Base-by-base conservation (phyloP, 139 green algal species). In the Tetradesmus lagerheimii region DNA sequence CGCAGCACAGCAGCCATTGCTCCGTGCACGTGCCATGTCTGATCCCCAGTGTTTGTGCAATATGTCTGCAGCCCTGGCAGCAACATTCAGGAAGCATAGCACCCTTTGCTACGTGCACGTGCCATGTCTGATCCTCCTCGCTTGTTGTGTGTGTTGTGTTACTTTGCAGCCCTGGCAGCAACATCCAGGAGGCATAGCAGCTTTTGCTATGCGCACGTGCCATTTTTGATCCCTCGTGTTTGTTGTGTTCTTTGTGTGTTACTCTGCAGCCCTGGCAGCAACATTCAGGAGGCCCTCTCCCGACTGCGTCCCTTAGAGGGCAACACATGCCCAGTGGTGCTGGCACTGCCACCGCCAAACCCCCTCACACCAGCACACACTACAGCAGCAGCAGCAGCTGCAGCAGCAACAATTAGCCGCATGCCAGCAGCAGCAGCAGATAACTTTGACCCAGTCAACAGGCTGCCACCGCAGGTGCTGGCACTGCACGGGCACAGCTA, bases 331-430 rank as follows among this genome's bases (percentile, higher is more conserved):
- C 81, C 81, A 16, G 53, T 87, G 0, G 37, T 50, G 25, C 81
- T 87, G 11, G 34, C 47, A 53, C 35, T 57, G 4, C 81, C 81
- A 29, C 34, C 81, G 3, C 50, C 50, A 11, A 18, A 77, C 34
- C 50, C 81, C 27, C 20, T 27, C 35, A 77, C 81, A 4, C 50
- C 81, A 4, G 53, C 81, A 25, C 23, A 25, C 53, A 53, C 81
- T 57, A 53, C 81, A 35, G 53, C 81, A 57, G 81, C 81, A 87
- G 81, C 81, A 11, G 80, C 45, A 4, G 81, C 81, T 29, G 50
- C 64, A 41, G 81, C 50, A 78, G 81, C 50, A 87, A 18, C 80
- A 75, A 5, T 27, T 38, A 29, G 15, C 16, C 81, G 23, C 20
- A 27, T 23, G 18, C 53, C 74, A 34, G 67, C 64, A 75, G 29